Base-by-base conservation (phyloP, 352 stramenopile genomes). In the Pythium dissimile region DNA sequence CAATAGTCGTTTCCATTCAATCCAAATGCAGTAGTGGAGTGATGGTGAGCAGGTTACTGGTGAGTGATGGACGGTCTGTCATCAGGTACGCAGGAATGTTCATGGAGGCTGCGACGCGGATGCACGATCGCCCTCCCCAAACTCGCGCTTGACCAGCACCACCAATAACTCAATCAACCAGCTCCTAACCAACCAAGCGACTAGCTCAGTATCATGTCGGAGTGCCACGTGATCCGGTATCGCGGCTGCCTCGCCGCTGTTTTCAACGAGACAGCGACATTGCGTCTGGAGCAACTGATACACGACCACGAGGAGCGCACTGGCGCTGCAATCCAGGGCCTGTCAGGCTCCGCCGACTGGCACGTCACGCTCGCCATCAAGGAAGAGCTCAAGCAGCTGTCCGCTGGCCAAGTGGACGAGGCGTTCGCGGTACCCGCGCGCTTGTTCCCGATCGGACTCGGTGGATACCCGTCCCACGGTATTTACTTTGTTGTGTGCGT, bases 281-380 rank as follows among this genome's bases (percentile, higher is more conserved):
- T 26, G 15, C 31, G 6, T 15, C 27, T 39, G 27, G 16, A 52
- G 12, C 26, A 52, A 52, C 15, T 50, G 43, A 50, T 50, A 7
- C 21, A n/a, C 13, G 15, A 23, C 27, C 18, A 62, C 31, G 32
- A 59, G 24, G 21, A 35, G 4, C 27, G 12, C 7, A 38, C 53
- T 1, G 23, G 28, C 41, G 37, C n/a, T 1, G 2, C 28, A n/a
- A 42, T 68, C 35, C 27, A 52, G 15, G 26, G 15, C 4, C 21
- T 43, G 10, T 46, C 53, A 10, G 13, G 18, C 5, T 18, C 12
- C 37, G 37, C 18, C 34, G 65, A 75, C 32, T 88, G 75, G 78
- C 78, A 86, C 64, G 47, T 88, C 24, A 85, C 75, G 21, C 59
- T 88, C 0, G 67, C 66, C 20, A 86, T 75, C n/a, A 88, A 88